These are phyloP conservation scores for Phytopythium vexans DNA, from an alignment of 352 stramenopile genomes.

Conservation along the genomic window DNA sequence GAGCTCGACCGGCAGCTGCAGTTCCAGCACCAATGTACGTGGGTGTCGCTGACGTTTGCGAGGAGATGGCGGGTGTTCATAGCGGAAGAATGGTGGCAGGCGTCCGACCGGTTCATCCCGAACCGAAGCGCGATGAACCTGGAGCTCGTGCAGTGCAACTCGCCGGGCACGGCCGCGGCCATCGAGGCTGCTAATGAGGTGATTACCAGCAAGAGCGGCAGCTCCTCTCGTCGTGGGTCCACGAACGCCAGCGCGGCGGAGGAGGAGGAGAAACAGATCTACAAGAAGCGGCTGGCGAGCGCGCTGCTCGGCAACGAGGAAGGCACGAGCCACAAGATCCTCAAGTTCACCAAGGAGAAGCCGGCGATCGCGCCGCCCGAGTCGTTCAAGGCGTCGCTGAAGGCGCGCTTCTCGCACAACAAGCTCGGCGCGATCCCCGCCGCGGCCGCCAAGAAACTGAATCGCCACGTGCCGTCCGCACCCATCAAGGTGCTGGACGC, in stretches of 20 bases:
- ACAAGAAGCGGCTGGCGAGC: slow-evolving; percentile 79
- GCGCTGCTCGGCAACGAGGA: slow-evolving; percentile 78
- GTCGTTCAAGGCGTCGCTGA: slow-evolving; percentile 95
- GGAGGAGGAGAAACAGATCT: slow-evolving; percentile 76
- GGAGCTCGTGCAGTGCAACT: slow-evolving; percentile 70
- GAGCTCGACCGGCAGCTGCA: not conserved
- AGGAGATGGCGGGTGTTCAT: slow-evolving; percentile 3
- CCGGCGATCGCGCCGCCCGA: slow-evolving; percentile 88
- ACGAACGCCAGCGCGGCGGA: slow-evolving; percentile 21
- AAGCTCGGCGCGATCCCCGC: slow-evolving; percentile 70
- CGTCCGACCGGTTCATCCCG: slow-evolving; percentile 79
- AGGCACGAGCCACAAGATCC: slow-evolving; percentile 90
- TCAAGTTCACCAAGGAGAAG: slow-evolving; percentile 97
- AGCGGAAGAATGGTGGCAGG: slow-evolving; percentile 10
- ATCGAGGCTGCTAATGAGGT: slow-evolving; percentile 29
- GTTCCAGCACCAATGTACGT: not conserved
- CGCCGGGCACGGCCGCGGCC: slow-evolving; percentile 45
- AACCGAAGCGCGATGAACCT: slow-evolving; percentile 87
- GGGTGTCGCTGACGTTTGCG: not conserved
- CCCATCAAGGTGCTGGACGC: slow-evolving; percentile 96
- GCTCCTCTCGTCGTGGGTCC: not conserved
- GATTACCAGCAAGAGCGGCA: slow-evolving; percentile 13
- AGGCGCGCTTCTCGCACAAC: slow-evolving; percentile 95
- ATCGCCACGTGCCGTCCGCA: slow-evolving; percentile 95
- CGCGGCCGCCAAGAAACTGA: slow-evolving; percentile 83